Base-by-base conservation (phyloP, 31 red algal species). In the Porphyra umbilicalis region DNA sequence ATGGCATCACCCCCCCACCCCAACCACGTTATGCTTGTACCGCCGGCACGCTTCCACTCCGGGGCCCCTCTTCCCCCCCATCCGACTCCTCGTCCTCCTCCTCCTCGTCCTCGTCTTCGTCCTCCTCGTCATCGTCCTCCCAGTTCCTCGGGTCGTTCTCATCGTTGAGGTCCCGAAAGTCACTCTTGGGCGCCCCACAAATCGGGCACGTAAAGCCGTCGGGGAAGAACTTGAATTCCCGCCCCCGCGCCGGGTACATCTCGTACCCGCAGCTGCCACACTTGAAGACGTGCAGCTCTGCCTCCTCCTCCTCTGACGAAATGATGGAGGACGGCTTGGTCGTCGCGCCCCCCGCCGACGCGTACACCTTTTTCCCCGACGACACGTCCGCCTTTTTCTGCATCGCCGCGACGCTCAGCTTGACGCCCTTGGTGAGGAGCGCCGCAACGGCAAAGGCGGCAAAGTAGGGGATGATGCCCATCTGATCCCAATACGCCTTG, bases 141-240 rank as follows among this genome's bases (percentile, higher is more conserved):
- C 93, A 88, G 82, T 99, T 99, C n/a, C 97, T 35, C n/a, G 97
- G 97, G 76, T 99, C 97, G 71, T 93, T 87, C 10, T 90, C 90
- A 78, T 99, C 97, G 81, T 95, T 96, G 42, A 94, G 84, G 85
- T 99, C 97, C 93, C 94, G 96, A 77, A 99, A 99, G 77, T 90
- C 93, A 13, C 85, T 90, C 77, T 99, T 99, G 33, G 88, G 85
- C 0, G 97, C 85, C 11, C 90, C 93, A 76, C 97, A 99, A 20
- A 94, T 82, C 80, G 97, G 97, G 68, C 97, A 99, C 77, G 96
- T 99, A 81, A 96, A 99, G 42, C 82, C 89, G 75, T 95, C 91
- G 18, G 90, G 88, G 68, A 99, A 99, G 78, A 96, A 96, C 83
- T 99, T 99, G 81, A 99, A 95, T 68, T 99, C 97, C 11, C 97